Base-by-base conservation (phyloP, 306 rosid genomes). In the Quercus variabilis region DNA sequence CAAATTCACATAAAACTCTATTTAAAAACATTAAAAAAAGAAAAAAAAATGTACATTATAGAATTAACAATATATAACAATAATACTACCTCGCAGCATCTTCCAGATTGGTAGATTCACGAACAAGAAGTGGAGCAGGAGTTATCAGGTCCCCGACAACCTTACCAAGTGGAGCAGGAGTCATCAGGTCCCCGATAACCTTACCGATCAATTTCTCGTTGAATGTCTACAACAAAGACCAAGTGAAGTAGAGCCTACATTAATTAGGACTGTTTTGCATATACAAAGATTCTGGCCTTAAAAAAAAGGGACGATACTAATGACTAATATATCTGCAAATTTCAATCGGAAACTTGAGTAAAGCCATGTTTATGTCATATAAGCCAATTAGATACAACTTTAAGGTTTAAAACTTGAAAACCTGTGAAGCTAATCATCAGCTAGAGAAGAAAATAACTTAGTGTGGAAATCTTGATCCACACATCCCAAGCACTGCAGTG, bases 91-190 rank as follows among this genome's bases (percentile, higher is more conserved):
- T 85, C 51, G 93, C 93, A 79, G 95, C 97, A 72, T 91, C 99
- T 87, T 91, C 97, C 21, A 93, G 87, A 74, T 86, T 85, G 79
- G 98, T 87, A 25, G 91, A 91, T 83, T 90, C 92, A 60, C 84
- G 90, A 76, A 95, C 98, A 86, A 91, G 88, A 68, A 95, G 97
- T 14, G 99, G 99, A 73, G 91, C 85, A 28, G 93, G 86, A 43
- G 99, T 95, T 98, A 95, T 95, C 46, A 95, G 83, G 86, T 93
- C 99, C 6, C 99, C 99, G 30, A 95, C 97, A 83, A 93, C 92
- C 89, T 93, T 82, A 18, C 98, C 98, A 72, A 95, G 97, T 14
- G 99, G 99, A 73, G 91, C 85, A 28, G 94, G 86, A 43, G 99
- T 95, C 99, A 95, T 95, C 46, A 95, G 83, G 86, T 95, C 99